phyloP scores from a whole-genome alignment of 1,139 yeast species.

The Saccharomyces uvarum region DNA sequence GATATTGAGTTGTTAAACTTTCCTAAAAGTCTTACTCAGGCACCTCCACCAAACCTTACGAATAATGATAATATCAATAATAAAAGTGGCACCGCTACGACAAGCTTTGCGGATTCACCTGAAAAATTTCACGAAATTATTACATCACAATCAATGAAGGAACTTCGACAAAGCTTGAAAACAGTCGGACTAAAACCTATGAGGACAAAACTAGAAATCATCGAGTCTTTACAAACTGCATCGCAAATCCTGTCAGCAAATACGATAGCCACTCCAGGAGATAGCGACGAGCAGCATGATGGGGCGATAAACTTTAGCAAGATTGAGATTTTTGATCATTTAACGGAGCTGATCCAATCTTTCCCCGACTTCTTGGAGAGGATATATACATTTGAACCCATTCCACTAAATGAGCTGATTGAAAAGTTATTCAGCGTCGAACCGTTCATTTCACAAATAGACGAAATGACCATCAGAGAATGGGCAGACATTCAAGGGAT shows the following conservation, averaged over 20 bases:
- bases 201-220: slow-evolving; percentile 24
- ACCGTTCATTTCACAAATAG: slow-evolving; percentile 26
- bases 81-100: neutral
- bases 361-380: slow-evolving; percentile 20
- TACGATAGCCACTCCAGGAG: slow-evolving; percentile 4
- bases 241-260: slow-evolving; percentile 16
- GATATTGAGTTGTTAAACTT: neutral
- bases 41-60: neutral
- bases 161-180: slow-evolving; percentile 20
- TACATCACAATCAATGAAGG: slow-evolving; percentile 14
- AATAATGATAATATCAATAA: neutral
- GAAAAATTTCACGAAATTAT: slow-evolving; percentile 5
- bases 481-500: slow-evolving; percentile 31
- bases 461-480: slow-evolving; percentile 24
- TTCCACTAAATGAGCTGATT: slow-evolving; percentile 18
- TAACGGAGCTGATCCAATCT: slow-evolving; percentile 18
- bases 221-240: slow-evolving; percentile 24
- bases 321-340: slow-evolving; percentile 16
- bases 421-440: slow-evolving; percentile 16
- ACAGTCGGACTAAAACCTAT: slow-evolving; percentile 26
- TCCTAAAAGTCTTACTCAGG: slow-evolving; percentile 1
- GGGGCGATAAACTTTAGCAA: slow-evolving; percentile 6
- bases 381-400: slow-evolving; percentile 27
- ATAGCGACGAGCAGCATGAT: neutral
- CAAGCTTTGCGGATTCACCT: slow-evolving; percentile 4